A percentile compares a stretch with the other conserved stretches of the same genome.
phyloP scores from a whole-genome alignment of 2,329 filamentous ascomycete species.

The Daldinia sp. region DNA sequence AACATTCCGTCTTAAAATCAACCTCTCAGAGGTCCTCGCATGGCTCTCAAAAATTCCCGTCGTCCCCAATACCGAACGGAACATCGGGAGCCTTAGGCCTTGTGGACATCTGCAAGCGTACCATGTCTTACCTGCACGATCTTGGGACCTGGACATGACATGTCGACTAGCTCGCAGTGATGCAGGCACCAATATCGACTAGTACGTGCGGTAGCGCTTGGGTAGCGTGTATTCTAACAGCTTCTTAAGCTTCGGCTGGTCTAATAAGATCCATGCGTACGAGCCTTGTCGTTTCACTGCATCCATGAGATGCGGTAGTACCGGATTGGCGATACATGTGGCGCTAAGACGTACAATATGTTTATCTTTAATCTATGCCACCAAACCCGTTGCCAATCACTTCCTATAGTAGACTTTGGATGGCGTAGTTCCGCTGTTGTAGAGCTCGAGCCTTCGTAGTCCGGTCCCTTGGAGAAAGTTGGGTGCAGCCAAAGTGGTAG shows the following conservation, averaged over 20 bases:
- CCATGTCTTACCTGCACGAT: conserved; percentile 35
- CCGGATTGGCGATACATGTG: conserved; percentile 25
- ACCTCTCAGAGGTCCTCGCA: conserved; percentile 36
- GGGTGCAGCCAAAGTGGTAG: conserved; percentile 11
- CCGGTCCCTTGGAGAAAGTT: conserved; percentile 29
- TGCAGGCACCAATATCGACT: conserved; percentile 36
- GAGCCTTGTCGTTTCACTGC: conserved; percentile 34
- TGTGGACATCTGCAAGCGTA: conserved; percentile 44
- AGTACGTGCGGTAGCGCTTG: conserved; percentile 12
- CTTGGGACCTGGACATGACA: conserved; percentile 36
- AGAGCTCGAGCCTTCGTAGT: conserved; percentile 30
- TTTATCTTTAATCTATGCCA: conserved; percentile 39
- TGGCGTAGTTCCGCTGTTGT: conserved; percentile 34
- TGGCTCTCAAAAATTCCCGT: conserved; percentile 33
- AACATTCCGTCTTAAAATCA: conserved; percentile 41
- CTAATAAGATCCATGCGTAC: conserved; percentile 7
- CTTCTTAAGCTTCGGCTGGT: conserved; percentile 17
- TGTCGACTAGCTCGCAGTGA: conserved; percentile 29
- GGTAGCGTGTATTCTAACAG: conserved; percentile 18
- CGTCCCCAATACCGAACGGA: conserved; percentile 47
- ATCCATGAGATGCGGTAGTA: conserved; percentile 30
- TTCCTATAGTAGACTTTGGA: conserved; percentile 33
- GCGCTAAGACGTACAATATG: conserved; percentile 29
- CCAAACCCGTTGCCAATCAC: conserved; percentile 35
- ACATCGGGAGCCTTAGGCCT: conserved; percentile 49